These are phyloP conservation scores for Suhomyces pyralidae DNA, from an alignment of 805 yeast species.

Conservation along the genomic window DNA sequence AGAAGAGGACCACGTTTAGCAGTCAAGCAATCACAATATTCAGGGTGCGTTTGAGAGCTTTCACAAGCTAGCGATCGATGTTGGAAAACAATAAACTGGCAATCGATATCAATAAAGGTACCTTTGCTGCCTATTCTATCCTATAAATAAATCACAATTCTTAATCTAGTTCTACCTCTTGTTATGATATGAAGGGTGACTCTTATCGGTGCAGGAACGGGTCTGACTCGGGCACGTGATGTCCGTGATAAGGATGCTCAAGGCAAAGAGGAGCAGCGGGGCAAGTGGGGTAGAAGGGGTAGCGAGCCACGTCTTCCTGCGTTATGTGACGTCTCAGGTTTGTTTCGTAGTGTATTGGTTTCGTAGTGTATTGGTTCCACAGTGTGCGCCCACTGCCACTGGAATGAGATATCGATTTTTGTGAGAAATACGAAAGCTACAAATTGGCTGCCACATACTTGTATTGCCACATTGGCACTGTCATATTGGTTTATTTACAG, in stretches of 20 bases:
- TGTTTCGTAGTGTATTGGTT: background rate
- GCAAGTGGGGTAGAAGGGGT: background rate
- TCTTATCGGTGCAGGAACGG: background rate
- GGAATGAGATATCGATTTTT: background rate
- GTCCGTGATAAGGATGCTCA: background rate
- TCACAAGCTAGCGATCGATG: background rate
- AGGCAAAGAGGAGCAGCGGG: background rate
- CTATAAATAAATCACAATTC: background rate
- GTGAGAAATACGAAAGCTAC: background rate
- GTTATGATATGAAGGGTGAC: background rate
- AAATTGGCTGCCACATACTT: background rate
- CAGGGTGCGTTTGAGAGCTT: background rate
- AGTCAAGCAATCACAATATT: background rate
- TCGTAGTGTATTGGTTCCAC: too few relatives aligned
- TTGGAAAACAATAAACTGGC: background rate
- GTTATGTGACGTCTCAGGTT: background rate
- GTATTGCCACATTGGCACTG: background rate
- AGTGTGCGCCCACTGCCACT: background rate
- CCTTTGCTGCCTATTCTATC: background rate
- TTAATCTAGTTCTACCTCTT: background rate
- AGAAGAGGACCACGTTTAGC: background rate
- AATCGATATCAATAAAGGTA: background rate
- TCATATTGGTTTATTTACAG: background rate
- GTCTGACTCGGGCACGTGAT: background rate
- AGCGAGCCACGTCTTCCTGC: background rate